A percentile compares a stretch with the other conserved stretches of the same genome.
Conservation (phyloP, 2,329 filamentous ascomycete species). For the Teratosphaeria gauchensis region DNA sequence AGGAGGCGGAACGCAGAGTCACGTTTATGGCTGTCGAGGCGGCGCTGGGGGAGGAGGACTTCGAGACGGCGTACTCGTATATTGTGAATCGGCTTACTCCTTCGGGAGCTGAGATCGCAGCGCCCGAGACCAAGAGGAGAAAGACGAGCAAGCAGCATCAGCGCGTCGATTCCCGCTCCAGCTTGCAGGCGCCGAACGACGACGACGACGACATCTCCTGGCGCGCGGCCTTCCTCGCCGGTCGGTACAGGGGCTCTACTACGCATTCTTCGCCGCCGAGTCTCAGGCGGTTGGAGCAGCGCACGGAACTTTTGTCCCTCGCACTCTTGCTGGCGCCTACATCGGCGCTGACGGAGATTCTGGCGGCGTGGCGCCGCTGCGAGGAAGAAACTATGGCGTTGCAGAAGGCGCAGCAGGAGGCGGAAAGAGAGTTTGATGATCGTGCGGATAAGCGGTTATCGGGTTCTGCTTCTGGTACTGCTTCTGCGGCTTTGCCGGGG, state of each 20-base stretch:
- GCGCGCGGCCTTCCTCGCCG: slow-evolving; percentile 69
- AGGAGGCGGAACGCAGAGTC: slow-evolving; percentile 53
- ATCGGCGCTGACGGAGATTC: slow-evolving; percentile 60
- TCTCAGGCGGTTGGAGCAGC: slow-evolving; percentile 65
- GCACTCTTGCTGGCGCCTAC: slow-evolving; percentile 65
- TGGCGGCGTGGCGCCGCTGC: slow-evolving; percentile 65
- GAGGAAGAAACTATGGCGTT: slow-evolving; percentile 66
- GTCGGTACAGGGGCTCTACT: slow-evolving; percentile 50
- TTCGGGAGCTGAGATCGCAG: slow-evolving; percentile 18
- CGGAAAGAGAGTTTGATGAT: slow-evolving; percentile 62
- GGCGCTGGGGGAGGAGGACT: slow-evolving; percentile 66
- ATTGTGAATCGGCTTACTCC: slow-evolving; percentile 57
- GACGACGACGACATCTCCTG: slow-evolving; percentile 60
- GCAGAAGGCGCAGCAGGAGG: slow-evolving; percentile 55
- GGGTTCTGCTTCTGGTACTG: background rate
- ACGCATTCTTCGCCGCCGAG: slow-evolving; percentile 41
- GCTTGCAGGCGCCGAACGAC: slow-evolving; percentile 16
- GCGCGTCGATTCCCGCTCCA: slow-evolving; percentile 13
- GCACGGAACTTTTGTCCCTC: slow-evolving; percentile 68
- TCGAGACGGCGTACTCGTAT: slow-evolving; percentile 80
- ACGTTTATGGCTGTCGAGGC: slow-evolving; percentile 73
- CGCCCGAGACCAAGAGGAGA: slow-evolving; percentile 1
- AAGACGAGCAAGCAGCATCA: slow-evolving; percentile 1
- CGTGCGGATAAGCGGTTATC: slow-evolving; percentile 44
- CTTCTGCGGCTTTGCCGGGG: slow-evolving; percentile 29